Base-by-base conservation (phyloP, 768 basidiomycete genomes). In the Phaffia australis region DNA sequence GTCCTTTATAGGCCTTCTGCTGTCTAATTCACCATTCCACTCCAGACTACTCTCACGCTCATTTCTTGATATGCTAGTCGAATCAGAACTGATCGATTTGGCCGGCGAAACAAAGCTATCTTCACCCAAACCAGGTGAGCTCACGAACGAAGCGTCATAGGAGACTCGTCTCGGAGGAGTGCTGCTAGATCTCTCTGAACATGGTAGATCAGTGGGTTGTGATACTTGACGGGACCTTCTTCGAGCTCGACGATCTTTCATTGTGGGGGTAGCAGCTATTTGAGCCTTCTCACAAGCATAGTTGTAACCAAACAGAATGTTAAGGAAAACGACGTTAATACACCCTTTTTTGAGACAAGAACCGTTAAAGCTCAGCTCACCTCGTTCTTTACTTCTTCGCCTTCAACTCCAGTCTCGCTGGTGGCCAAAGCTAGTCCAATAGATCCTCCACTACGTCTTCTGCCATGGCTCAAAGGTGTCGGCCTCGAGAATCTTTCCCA, bases 401-500 rank as follows among this genome's bases (percentile, higher is more conserved):
- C 27, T 21, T 66, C 65, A 46, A 57, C 60, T 27, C 65, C 65
- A 15, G 42, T 58, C 3, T 66, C 65, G 18, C 57, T 60, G 18
- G 58, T 54, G 3, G 30, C 19, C 23, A 30, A 42, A 42, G 35
- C 59, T 30, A 50, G 30, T 19, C 58, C 48, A 14, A 29, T 16
- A n/a, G 48, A 61, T 47, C 48, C 60, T 2, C 29, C 58, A 21
- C 65, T 60, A 35, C 56, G 54, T 47, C 50, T 52, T 14, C 65
- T 25, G 11, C 59, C 49, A 2, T 60, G 51, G 8, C 50, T 51
- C 1, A 60, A 59, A 14, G 65, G 59, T 8, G 57, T 51, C 2
- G 65, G 65, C 42, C 58, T 32, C 18, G 59, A 58, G 23, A 66
- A 66, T 42, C 65, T 52, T 46, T 66, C 65, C 65, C 65, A 66